Evolutionary conservation across 495 filamentous ascomycete genomes (phyloP), one percentile per base, ranked within the genome.

Genomic region (Aspergillus conjunctus): DNA sequence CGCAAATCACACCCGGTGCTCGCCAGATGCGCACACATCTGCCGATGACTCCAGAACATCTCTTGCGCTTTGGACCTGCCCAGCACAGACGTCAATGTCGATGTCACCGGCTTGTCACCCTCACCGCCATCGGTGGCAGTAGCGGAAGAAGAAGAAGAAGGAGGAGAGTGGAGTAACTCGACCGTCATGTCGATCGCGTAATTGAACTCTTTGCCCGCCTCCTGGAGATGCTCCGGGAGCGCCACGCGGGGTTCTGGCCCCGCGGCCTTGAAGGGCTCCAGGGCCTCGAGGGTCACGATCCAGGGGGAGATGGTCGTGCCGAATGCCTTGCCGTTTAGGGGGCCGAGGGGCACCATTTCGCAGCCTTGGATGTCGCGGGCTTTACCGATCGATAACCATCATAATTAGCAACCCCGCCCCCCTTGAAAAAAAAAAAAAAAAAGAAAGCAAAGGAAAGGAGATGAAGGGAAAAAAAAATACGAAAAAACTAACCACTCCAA

Each of bases 21-120:
- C 4, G 89, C 84, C 61, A 95, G 89, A 71, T 96, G 91, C 0
- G 92, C 87, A 31, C 91, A 77, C 90, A 96, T 93, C 73, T 96
- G 92, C 8, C 88, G 83, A 65, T 91, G 93, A 9, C 87, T 91
- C 83, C 86, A 96, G 51, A 93, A 81, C 22, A 95, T 81, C 66
- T 93, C 79, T 50, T 73, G 75, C 7, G 80, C 81, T 44, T 76
- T 87, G 8, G 87, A 88, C 45, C 73, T 75, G 12, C 76, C 75
- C 44, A 92, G 81, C 0, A 81, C 89, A 0, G 84, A 85, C 0
- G 77, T 78, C 9, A 76, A 76, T 0, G n/a, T 5, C 83, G 84
- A 85, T 0, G 77, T 78, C 9, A 76, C 77, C 0, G n/a, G 17
- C 83, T 78, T 10, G 75, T 76, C 1, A 83, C 85, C 22, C 73